Evolutionary conservation across 257 asterid genomes (phyloP), one percentile per base, ranked within the genome.

Genomic region (Solanum arcanum): DNA sequence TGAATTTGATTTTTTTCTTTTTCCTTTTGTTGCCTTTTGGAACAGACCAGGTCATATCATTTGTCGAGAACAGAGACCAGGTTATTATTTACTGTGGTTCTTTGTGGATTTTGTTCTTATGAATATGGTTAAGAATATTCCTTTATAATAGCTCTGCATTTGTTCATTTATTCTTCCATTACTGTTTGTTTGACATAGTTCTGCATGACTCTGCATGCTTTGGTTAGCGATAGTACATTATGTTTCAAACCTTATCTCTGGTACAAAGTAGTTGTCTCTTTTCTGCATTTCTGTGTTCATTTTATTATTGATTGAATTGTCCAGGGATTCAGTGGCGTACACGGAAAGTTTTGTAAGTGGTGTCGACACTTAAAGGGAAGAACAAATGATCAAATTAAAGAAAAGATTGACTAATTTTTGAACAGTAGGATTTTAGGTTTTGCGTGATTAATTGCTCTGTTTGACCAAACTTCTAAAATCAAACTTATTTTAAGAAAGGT

Each of bases 11-110:
- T 69, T 87, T 87, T 73, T 27, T 64, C 70, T 78, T 86, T 72
- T 86, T 84, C 73, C 85, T 73, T 87, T 86, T 68, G 64, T 64
- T 88, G 83, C 29, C 85, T 80, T 80, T 52, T 42, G 44, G 85
- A 80, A 80, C 68, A 80, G 44, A 46, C 44, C 68, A 27, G 44
- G 85, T 80, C 47, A 80, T 80, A 16, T 80, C 62, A 80, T 41
- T 80, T 80, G n/a, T 47, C 29, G 18, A 47, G 60, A 80, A 80
- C 23, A 18, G 66, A 78, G 42, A 29, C 27, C 85, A 80, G 69
- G 44, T 29, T 80, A 47, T 46, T 78, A 46, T 78, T 78, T 27
- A 25, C 66, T 78, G 66, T 80, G 27, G 69, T 80, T 47, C 69
- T 49, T 47, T 47, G 85, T 49, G 16, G 23, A 14, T 42, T 76